A percentile compares a stretch with the other conserved stretches of the same genome.
phyloP scores from a whole-genome alignment of 2,329 filamentous ascomycete species.

The Clathrospora elynae region DNA sequence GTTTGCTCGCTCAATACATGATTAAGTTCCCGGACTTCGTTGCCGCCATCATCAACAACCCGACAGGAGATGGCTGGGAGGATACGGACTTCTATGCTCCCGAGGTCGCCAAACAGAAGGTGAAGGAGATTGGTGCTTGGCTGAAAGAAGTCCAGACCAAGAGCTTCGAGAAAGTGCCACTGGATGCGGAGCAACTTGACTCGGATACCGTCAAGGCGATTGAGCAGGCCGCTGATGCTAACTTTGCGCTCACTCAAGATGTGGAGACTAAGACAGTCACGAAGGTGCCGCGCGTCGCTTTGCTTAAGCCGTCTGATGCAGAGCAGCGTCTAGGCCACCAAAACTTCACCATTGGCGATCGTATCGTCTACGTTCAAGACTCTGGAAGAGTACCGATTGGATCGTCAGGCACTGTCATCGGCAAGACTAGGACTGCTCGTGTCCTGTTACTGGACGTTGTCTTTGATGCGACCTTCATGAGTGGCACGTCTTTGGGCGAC shows the following conservation, averaged over 20 bases:
- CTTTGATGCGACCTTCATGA: constrained; percentile 96
- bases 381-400: constrained; percentile 95
- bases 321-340: constrained; percentile 90
- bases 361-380: constrained; percentile 89
- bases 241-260: constrained; percentile 39
- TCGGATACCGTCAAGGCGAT: constrained; percentile 84
- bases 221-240: constrained; percentile 72
- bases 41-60: constrained; percentile 81
- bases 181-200: constrained; percentile 95
- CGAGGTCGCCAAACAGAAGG: constrained; percentile 72
- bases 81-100: constrained; percentile 86
- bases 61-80: constrained; percentile 79
- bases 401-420: constrained; percentile 89
- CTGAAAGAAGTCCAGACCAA: constrained; percentile 89
- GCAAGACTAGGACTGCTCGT: constrained; percentile 85
- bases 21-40: constrained; percentile 94
- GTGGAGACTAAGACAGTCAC: constrained; percentile 70
- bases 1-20: constrained; percentile 87
- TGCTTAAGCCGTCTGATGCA: constrained; percentile 94
- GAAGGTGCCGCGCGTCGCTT: constrained; percentile 80
- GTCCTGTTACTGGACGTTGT: constrained; percentile 86
- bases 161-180: constrained; percentile 91
- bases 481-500: constrained; percentile 86
- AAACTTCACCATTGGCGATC: constrained; percentile 81
- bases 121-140: constrained; percentile 95